These are phyloP conservation scores for Dillenia suffruticosa DNA, from an alignment of 164 flowering plant genomes.

Conservation along the genomic window DNA sequence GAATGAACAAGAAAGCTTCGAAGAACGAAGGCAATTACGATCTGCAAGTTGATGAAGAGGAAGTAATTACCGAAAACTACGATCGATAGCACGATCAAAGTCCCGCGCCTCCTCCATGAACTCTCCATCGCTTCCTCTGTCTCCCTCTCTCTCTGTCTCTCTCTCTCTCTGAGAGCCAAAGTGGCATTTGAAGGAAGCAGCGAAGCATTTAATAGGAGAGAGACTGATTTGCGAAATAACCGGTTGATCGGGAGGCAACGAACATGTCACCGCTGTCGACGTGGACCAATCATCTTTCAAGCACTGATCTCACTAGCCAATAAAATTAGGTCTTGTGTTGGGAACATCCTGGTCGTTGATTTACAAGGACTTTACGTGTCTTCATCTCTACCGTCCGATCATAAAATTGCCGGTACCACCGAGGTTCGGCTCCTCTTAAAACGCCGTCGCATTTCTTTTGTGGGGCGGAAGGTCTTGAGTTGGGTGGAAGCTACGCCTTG, in stretches of 20 bases:
- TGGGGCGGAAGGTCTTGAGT: too few species aligned
- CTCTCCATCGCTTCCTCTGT: slow-evolving; percentile 35
- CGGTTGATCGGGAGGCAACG: neutral
- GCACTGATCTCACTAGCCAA: slow-evolving; percentile 15
- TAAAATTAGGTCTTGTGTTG: slow-evolving; percentile 21
- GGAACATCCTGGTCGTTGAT: slow-evolving; percentile 24
- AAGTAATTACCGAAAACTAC: slow-evolving; percentile 35
- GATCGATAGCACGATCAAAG: slow-evolving; percentile 36
- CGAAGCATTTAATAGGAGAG: neutral
- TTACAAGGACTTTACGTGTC: slow-evolving; percentile 10
- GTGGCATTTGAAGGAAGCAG: slow-evolving; percentile 2
- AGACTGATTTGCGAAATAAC: too few species aligned
- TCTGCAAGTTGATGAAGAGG: neutral
- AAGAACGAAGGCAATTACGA: too few species aligned
- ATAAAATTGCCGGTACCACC: neutral
- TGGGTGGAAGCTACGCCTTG: too few species aligned
- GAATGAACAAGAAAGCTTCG: too few species aligned
- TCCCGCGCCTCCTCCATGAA: slow-evolving; percentile 38
- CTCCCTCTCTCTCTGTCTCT: neutral
- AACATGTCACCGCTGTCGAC: slow-evolving; percentile 42
- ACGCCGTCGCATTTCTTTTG: too few species aligned
- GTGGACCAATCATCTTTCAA: slow-evolving; percentile 51
- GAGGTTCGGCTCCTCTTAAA: too few species aligned
- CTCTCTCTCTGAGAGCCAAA: neutral
- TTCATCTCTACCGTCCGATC: neutral